Base-by-base conservation (phyloP, 306 rosid species). In the Rubus idaeus region DNA sequence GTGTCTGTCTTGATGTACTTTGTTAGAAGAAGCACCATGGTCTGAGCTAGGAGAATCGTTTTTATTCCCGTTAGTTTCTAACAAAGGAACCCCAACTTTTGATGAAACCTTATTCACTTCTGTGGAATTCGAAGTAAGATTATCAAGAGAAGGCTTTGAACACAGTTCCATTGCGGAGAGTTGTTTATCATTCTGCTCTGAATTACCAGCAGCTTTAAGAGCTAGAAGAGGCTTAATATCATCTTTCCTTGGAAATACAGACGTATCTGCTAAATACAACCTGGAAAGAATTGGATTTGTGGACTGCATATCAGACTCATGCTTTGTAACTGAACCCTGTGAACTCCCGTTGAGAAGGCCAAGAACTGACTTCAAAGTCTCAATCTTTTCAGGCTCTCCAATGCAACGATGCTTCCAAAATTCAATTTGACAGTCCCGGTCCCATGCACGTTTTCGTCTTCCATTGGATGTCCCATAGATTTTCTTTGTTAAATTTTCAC, bases 371-470 rank as follows among this genome's bases (percentile, higher is more conserved):
- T 92, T 91, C 77, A 95, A 85, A 76, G 97, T 95, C 82, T 87
- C 87, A 35, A 95, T 80, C 87, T 95, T 95, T 84, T 92, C 99
- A 53, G 99, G 97, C 81, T 87, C 91, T 80, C 93, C 81, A 81
- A 64, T 71, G 89, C 99, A 91, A 44, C 98, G 96, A 81, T 90
- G 87, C 88, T 91, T 95, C 99, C 99, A 95, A 84, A 95, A 95
- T 82, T 95, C 99, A 65, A 95, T 83, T 85, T 95, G 97, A 81
- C 98, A 91, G 76, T 92, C 98, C 86, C 97, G 82, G 82, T 95
- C 97, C 99, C 99, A 92, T 70, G 98, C 96, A 47, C 91, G 97
- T 86, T 91, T 95, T 83, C 98, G 79, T 74, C 88, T 91, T 85
- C 99, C 99, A 87, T 82, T 90, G 70, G 93, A 83, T 63, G 82